A percentile compares a stretch with the other conserved stretches of the same genome.
These are phyloP conservation scores for Cicer yamashitae DNA, from an alignment of 306 rosid genomes.

Conservation along the genomic window DNA sequence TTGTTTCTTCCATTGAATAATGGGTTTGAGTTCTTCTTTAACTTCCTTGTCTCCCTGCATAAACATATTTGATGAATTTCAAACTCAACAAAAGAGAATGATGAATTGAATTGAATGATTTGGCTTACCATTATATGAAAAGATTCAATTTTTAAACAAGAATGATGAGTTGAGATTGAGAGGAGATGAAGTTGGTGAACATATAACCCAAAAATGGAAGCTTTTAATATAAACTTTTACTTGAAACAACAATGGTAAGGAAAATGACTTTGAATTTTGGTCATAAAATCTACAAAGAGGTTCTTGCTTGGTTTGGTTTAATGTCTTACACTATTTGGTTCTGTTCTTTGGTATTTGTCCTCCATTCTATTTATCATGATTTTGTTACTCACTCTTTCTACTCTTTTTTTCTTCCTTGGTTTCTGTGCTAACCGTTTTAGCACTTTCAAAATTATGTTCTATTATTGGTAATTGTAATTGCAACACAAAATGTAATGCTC, in stretches of 20 bases:
- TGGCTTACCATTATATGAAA: constrained; percentile 53
- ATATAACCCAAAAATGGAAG: constrained; percentile 50
- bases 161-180: constrained; percentile 26
- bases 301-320: constrained; percentile 38
- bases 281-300: constrained; percentile 13
- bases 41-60: constrained; percentile 54
- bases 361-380: constrained; percentile 39
- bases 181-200: constrained; percentile 38
- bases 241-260: constrained; percentile 13
- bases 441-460: constrained; percentile 23
- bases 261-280: constrained; percentile 8
- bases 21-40: constrained; percentile 45
- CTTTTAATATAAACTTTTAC: constrained; percentile 39
- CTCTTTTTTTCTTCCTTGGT: constrained; percentile 2
- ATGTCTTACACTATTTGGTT: constrained; percentile 45
- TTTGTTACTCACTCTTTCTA: constrained; percentile 19
- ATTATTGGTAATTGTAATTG: neutral
- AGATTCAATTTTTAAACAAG: constrained; percentile 36
- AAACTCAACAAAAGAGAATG: constrained; percentile 26
- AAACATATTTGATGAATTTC: constrained; percentile 9
- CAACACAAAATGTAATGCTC: constrained; percentile 13
- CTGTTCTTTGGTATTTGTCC: constrained; percentile 34
- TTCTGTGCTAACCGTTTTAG: constrained; percentile 5
- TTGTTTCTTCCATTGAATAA: constrained; percentile 43
- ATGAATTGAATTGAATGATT: neutral